Evolutionary conservation across 108 stramenopile genomes (phyloP).

Genomic region (Epithemia pelagica): DNA sequence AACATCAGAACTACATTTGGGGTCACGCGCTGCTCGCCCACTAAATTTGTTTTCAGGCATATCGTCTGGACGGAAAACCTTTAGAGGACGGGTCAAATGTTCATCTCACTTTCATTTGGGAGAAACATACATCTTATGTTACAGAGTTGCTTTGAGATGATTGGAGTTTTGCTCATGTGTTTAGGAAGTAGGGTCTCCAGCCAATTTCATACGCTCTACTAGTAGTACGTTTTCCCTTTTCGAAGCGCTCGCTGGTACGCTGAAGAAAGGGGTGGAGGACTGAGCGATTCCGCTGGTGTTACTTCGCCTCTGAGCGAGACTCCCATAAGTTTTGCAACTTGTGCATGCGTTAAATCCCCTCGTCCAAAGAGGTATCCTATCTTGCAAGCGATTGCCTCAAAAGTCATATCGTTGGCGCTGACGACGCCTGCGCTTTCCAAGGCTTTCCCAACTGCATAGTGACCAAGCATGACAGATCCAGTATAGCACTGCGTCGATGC

Average conservation of each 20-base stretch:
- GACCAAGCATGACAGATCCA: slow-evolving; percentile 83
- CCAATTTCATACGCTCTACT: too few relatives aligned
- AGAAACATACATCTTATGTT: too few relatives aligned
- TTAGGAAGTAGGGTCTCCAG: too few relatives aligned
- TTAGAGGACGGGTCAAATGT: too few relatives aligned
- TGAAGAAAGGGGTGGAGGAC: slow-evolving; percentile 60
- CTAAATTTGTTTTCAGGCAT: too few relatives aligned
- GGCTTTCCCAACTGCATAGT: slow-evolving; percentile 86
- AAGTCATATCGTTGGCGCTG: slow-evolving; percentile 90
- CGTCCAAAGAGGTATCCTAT: slow-evolving; percentile 86
- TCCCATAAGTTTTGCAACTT: slow-evolving; percentile 61
- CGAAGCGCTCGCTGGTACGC: slow-evolving; percentile 36
- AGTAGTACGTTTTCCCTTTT: neutral
- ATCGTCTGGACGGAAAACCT: too few relatives aligned
- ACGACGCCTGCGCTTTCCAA: slow-evolving; percentile 82
- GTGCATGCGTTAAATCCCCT: slow-evolving; percentile 40
- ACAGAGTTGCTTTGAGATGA: too few relatives aligned
- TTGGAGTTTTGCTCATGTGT: too few relatives aligned
- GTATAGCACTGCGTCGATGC: slow-evolving; percentile 89
- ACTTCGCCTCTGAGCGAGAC: slow-evolving; percentile 73
- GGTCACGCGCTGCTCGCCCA: too few relatives aligned
- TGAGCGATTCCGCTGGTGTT: slow-evolving; percentile 47
- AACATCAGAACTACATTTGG: too few relatives aligned
- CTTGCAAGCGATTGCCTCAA: slow-evolving; percentile 90
- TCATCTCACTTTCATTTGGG: too few relatives aligned